phyloP scores from a whole-genome alignment of 352 stramenopile species.

The Lagenidium sp. region DNA sequence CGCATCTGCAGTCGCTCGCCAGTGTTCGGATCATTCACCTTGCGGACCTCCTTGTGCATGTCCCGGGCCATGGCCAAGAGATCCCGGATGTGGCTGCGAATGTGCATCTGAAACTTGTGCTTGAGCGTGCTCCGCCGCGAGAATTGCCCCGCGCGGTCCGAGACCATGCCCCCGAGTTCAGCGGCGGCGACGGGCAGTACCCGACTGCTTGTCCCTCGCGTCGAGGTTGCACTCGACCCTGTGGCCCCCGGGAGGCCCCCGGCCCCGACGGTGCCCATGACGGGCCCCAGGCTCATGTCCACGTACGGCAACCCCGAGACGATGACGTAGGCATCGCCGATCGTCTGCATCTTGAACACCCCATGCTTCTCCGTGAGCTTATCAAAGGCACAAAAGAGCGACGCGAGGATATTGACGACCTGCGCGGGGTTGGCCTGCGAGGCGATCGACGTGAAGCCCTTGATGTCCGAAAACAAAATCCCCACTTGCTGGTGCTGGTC shows the following conservation, averaged over 20 bases:
- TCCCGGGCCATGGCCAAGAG: slow-evolving; percentile 73
- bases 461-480: slow-evolving; percentile 90
- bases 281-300: slow-evolving; percentile 69
- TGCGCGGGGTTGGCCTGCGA: slow-evolving; percentile 74
- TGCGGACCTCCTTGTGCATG: slow-evolving; percentile 83
- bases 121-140: slow-evolving; percentile 58
- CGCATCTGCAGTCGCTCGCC: slow-evolving; percentile 80
- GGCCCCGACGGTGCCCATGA: slow-evolving; percentile 13
- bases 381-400: slow-evolving; percentile 90
- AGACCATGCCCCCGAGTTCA: slow-evolving; percentile 9
- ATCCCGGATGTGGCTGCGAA: slow-evolving; percentile 73
- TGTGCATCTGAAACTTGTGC: slow-evolving; percentile 75
- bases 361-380: slow-evolving; percentile 88
- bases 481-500: slow-evolving; percentile 83
- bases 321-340: slow-evolving; percentile 91
- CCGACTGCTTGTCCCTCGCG: slow-evolving; percentile 26
- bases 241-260: background rate
- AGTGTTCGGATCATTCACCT: slow-evolving; percentile 78
- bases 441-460: slow-evolving; percentile 88
- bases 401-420: slow-evolving; percentile 87
- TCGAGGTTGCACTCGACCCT: background rate
- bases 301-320: slow-evolving; percentile 80
- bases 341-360: slow-evolving; percentile 92
- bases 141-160: slow-evolving; percentile 9
- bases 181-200: slow-evolving; percentile 30